Evolutionary conservation across 2,329 filamentous ascomycete genomes (phyloP).

Genomic region (Ceratocystis papillata): DNA sequence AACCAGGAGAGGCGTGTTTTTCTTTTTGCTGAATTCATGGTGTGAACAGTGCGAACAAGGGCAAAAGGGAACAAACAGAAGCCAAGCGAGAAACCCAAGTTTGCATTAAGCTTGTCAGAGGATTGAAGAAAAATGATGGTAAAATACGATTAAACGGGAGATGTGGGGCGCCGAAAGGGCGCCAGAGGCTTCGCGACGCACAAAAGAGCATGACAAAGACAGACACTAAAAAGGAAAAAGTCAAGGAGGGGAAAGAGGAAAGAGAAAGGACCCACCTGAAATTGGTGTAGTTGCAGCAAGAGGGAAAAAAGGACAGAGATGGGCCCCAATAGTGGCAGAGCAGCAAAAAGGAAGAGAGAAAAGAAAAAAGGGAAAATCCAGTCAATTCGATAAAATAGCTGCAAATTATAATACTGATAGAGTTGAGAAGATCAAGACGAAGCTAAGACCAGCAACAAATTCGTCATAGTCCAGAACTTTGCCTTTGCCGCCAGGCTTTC

Average conservation of each 20-base stretch:
- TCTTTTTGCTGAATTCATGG: too few relatives aligned
- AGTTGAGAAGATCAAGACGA: neutral
- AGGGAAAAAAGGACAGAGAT: neutral
- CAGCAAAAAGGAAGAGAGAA: neutral
- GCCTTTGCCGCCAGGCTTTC: neutral
- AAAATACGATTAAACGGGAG: neutral
- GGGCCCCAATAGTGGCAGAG: neutral
- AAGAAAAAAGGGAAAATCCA: neutral
- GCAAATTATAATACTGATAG: neutral
- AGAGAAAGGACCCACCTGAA: neutral
- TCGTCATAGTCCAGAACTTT: neutral
- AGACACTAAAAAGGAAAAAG: neutral
- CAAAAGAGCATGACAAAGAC: constrained; percentile 7
- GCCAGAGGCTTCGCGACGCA: neutral
- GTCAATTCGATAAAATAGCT: neutral
- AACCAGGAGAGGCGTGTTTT: neutral
- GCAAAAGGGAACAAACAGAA: neutral
- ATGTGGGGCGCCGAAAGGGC: neutral
- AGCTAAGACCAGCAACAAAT: neutral
- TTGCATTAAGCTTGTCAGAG: constrained; percentile 9
- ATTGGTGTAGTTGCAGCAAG: constrained; percentile 5
- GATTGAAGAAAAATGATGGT: constrained; percentile 8
- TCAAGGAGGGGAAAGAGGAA: neutral
- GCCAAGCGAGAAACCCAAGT: constrained; percentile 4
- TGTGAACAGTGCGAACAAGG: neutral